Evolutionary conservation across 108 stramenopile species (phyloP), one percentile per base, ranked within the genome.

Genomic region (Tribonema minus): DNA sequence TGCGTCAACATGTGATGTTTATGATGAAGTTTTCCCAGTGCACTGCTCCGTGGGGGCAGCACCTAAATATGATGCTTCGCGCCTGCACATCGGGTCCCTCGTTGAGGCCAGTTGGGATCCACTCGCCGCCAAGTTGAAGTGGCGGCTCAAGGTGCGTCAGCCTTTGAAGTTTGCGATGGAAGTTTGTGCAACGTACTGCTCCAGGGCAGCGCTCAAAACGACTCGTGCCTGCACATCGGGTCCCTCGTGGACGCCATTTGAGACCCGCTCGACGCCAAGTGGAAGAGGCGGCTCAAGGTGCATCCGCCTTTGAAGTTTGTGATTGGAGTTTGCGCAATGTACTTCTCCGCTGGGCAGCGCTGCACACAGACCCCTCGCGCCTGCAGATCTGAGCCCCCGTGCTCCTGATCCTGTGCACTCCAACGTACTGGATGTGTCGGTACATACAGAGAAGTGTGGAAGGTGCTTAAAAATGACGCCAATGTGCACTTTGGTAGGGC

Each of bases 181-280:
- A 35, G 65, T 64, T 1, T 25, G 94, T 69, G 90, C 87, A 27
- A 93, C 93, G 36, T 72, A 96, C 9, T 90, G 91, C 5, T 94
- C 95, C 64, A 93, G 97, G 96, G 96, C 94, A 9, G 98, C 98
- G 12, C 96, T 94, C 28, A 94, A 94, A 3, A 96, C 96, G 81
- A 81, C 35, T 97, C 97, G 5, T 85, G 94, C 3, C 84, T 98
- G 32, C 94, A 94, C 75, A 88, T 99, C 64, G 90, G 90, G 5
- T 67, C 41, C 30, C 31, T 77, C 41, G 76, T 35, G 28, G 76
- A 77, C 58, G 65, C 64, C 64, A 29, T 33, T 27, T 67, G 59
- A 58, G 76, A 75, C n/a, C 35, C 31, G 64, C 40, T 75, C 30
- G 74, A 64, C 35, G n/a, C n/a, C n/a, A n/a, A n/a, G n/a, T n/a